Evolutionary conservation across 2,329 filamentous ascomycete genomes (phyloP).

Genomic region (Aspergillus sclerotialis): DNA sequence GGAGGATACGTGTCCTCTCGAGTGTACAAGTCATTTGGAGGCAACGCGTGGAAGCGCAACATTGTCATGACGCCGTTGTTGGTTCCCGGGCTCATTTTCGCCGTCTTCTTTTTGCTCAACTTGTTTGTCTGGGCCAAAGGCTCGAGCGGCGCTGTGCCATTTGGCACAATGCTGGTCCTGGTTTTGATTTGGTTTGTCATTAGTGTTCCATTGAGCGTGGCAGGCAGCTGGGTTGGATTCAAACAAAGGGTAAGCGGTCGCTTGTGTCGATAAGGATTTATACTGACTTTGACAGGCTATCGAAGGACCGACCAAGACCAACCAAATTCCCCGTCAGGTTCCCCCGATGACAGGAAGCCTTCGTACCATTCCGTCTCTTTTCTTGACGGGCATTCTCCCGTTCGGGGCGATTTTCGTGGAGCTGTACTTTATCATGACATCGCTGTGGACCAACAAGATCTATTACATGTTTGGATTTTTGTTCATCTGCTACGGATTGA

Average conservation of each 20-base stretch:
- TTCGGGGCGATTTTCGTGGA: conserved; percentile 98
- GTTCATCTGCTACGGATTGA: conserved; percentile 93
- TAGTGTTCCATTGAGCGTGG: conserved; percentile 82
- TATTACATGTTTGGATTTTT: conserved; percentile 99
- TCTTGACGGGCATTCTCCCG: conserved; percentile 84
- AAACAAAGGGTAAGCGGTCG: conserved; percentile 48
- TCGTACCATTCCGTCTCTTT: conserved; percentile 78
- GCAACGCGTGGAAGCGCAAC: conserved; percentile 90
- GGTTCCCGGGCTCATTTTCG: conserved; percentile 80
- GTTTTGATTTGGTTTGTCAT: conserved; percentile 95
- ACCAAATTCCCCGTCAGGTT: conserved; percentile 97
- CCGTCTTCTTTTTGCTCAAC: conserved; percentile 85
- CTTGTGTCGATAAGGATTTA: not conserved
- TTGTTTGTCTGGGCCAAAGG: conserved; percentile 92
- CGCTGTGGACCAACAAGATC: conserved; percentile 96
- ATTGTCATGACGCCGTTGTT: conserved; percentile 81
- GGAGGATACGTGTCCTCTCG: conserved; percentile 85
- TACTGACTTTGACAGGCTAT: conserved; percentile 43
- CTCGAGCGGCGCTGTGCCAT: conserved; percentile 89
- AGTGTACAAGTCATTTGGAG: conserved; percentile 89
- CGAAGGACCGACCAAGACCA: conserved; percentile 80
- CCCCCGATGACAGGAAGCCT: conserved; percentile 78
- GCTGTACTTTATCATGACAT: conserved; percentile 98
- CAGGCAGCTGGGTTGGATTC: conserved; percentile 91
- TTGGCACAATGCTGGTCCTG: conserved; percentile 93